Base-by-base conservation (phyloP, 1,284 basidiomycete species). In the Trichosporon sp. region DNA sequence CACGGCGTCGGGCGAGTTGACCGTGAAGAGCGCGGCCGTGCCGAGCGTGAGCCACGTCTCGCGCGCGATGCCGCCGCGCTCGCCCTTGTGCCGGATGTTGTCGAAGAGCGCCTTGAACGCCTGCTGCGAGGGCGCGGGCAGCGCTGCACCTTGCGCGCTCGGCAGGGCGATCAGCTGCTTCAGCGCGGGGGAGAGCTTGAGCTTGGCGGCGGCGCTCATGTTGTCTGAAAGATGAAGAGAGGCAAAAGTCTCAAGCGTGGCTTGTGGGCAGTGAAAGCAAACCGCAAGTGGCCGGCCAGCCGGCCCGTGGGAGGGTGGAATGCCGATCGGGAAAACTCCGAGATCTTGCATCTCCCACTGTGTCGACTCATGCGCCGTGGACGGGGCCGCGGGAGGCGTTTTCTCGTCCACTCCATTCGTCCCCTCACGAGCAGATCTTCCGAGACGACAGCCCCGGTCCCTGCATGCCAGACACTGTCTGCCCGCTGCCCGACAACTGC, bases 1-100 rank as follows among this genome's bases (percentile, higher is more conserved):
- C 11, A 83, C 23, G 11, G 78, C 72, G 13, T 76, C 76, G 9
- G 82, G 81, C 38, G 77, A 78, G 65, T 83, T 83, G 64, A 81
- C 75, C 11, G 82, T 82, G 18, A 80, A 73, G 27, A 81, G 65
- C 1, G 77, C 77, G 0, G 78, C 79, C 0, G 81, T 78, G 15
- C 70, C 64, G n/a, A 82, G 64, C 1, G 77, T 77, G 23, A 83
- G 64, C 80, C 80, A 83, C 0, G 76, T 73, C 5, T 78, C 75
- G 25, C 69, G 64, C 12, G 64, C 70, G 15, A 69, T 62, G 29
- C 67, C 74, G 35, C 70, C 72, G 23, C 25, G 65, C 64, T 71
- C 71, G 38, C 66, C 73, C 73, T 32, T 67, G 69, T 9, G 35
- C 18, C 75, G 73, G 65, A 83, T 77, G 15, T 68, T 58, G 56